Evolutionary conservation across 495 filamentous ascomycete species (phyloP), one percentile per base, ranked within the genome.

Genomic region (Aspergillus egyptiacus): DNA sequence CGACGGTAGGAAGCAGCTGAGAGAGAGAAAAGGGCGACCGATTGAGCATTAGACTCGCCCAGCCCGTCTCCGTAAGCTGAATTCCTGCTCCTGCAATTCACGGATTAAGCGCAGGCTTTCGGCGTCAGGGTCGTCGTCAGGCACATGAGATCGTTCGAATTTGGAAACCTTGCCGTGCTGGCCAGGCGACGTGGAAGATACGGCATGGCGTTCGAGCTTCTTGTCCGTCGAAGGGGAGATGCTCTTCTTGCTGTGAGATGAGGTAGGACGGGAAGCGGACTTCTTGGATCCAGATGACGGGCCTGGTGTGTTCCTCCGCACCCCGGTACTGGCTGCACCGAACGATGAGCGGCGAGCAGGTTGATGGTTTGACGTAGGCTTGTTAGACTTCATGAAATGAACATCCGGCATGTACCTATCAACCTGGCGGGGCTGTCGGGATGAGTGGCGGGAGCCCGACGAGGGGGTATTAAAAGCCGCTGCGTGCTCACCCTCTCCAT

Each of bases 61-160:
- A 2, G 57, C 57, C 46, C 77, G 69, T 56, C 74, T 71, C 45
- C 81, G 66, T 49, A 84, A 61, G 7, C 80, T 76, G 51, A 77
- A 76, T 38, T 82, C 80, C 49, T 79, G 70, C 54, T 78, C 77
- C 58, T 79, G 77, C 35, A 84, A 53, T 61, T 77, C 70, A 50
- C 73, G 71, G 46, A 81, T 81, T 19, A 83, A 53, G 32, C 69
- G 73, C 48, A 80, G 47, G 54, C 76, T 81, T 55, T 75, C 72
- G 18, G 71, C 68, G 58, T 80, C 77, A 28, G 72, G 66, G 23
- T 68, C 68, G 13, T 56, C 62, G 42, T 71, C 68, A 33, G 42
- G 45, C 23, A 46, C 34, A 14, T 50, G 38, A 11, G 35, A 18
- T 33, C 51, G 50, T 8, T 64, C 57, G 20, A 60, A 59, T 25